Evolutionary conservation across 768 basidiomycete genomes (phyloP), one percentile per base, ranked within the genome.

Genomic region (Psilocybe cubensis): DNA sequence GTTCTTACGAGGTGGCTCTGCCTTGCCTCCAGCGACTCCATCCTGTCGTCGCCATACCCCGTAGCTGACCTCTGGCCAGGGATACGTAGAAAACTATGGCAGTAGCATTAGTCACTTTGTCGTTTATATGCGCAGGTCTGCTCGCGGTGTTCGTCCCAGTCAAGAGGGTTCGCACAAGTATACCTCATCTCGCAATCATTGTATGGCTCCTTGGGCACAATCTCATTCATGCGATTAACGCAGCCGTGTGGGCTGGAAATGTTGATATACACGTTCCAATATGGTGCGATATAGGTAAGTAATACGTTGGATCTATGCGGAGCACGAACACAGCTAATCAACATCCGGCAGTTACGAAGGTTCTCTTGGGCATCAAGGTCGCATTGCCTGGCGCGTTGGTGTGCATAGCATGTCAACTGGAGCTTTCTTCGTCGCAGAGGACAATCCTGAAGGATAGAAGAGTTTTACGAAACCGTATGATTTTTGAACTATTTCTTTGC

Each of bases 321-420:
- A 18, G 5, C 11, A 14, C 20, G 12, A 4, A 14, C 20, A 11
- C 24, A 12, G 20, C 6, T 45, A 21, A 45, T 12, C 20, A 4
- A 14, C 12, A n/a, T 58, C 47, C 5, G 56, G 14, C 68, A 89
- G 88, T 77, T 17, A 84, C 86, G 5, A 83, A 81, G 57, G 60
- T 91, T 11, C 67, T 80, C 25, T 69, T 86, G 10, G 85, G 80
- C 3, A 73, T 79, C 0, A 78, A 71, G 41, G 66, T 85, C 29
- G 88, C 85, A 5, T 63, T 88, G n/a, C 85, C 86, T 5, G 83
- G 80, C 10, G 81, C 83, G 23, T 79, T 79, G 47, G 64, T 90
- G 14, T 85, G 82, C 60, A 77, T 89, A 28, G 79, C 81, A 45
- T 71, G 76, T 14, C 75, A 83, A 40, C 75, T 90, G 17, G 84